Evolutionary conservation across 345 rosid species (phyloP), one percentile per base, ranked within the genome.

Genomic region (Syzygium grande): DNA sequence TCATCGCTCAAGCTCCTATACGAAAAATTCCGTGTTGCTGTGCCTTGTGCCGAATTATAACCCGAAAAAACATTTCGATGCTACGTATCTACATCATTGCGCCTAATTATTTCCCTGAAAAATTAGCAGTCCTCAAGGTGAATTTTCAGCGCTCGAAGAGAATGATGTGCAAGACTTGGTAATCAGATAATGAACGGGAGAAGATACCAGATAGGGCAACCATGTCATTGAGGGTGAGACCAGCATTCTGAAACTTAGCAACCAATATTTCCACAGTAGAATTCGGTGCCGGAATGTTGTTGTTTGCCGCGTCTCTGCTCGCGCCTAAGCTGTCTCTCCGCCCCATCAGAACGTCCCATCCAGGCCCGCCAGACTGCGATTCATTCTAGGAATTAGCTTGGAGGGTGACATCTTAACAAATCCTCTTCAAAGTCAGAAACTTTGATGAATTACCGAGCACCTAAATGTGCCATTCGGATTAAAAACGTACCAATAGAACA

Each of bases 331-430:
- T 88, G 88, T 95, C 98, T 87, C 86, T 93, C 88, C 99, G 94
- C 2, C 99, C 99, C 92, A 94, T 92, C 63, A 89, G 92, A 51
- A 96, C 98, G 84, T 95, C 98, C 99, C 99, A 96, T n/a, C 91
- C 89, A 83, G 99, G 99, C 51, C 98, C 99, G 23, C 98, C 99
- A 7, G 98, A 94, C 98, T 95, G 92, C 88, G 86, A 43, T 63
- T 51, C 53, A 55, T 68, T 51, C 17, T n/a, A 38, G n/a, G 61
- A 73, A 73, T 29, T 21, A 73, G 83, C 49, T 41, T 38, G 22
- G 49, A 73, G 49, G 43, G 83, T 73, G 21, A 9, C 38, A 73
- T 73, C 80, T 21, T 34, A 17, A 17, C 46, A 34, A 34, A 34
- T 21, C 79, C 13, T 68, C 25, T 38, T 38, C 80, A 2, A 38